Conservation (phyloP, 1,139 yeast species). For the Saccharomyces hybrid region DNA sequence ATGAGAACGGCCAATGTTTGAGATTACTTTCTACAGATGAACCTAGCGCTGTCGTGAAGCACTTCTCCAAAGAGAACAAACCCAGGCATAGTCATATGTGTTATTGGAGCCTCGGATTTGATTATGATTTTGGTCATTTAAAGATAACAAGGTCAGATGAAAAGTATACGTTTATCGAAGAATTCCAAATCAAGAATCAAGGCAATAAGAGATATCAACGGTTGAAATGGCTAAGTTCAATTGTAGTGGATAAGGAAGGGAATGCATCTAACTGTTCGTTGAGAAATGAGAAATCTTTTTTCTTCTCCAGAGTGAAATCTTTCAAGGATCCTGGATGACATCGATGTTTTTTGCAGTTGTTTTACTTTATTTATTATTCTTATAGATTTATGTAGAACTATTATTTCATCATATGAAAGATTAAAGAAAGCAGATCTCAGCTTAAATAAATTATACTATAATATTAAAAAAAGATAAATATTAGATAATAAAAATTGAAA, state of each 20-base stretch:
- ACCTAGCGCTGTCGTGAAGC: slow-evolving; percentile 56
- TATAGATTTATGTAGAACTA: background rate
- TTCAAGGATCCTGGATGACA: slow-evolving; percentile 20
- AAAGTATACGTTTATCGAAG: slow-evolving; percentile 57
- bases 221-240: slow-evolving; percentile 58
- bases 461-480: background rate
- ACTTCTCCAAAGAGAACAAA: slow-evolving; percentile 36
- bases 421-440: background rate
- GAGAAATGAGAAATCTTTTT: slow-evolving; percentile 68
- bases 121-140: slow-evolving; percentile 41
- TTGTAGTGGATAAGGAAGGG: slow-evolving; percentile 50
- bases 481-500: background rate
- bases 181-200: slow-evolving; percentile 46
- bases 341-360: background rate
- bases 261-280: slow-evolving; percentile 49
- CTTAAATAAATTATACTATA: background rate
- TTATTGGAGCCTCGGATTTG: slow-evolving; percentile 47
- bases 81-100: slow-evolving; percentile 36
- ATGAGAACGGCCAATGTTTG: slow-evolving; percentile 66
- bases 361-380: background rate
- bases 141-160: slow-evolving; percentile 55
- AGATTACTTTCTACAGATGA: slow-evolving; percentile 60
- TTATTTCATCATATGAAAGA: background rate
- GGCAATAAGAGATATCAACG: slow-evolving; percentile 58
- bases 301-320: slow-evolving; percentile 56